Evolutionary conservation across 768 basidiomycete genomes (phyloP), one percentile per base, ranked within the genome.

Genomic region (Collybia mongolica): DNA sequence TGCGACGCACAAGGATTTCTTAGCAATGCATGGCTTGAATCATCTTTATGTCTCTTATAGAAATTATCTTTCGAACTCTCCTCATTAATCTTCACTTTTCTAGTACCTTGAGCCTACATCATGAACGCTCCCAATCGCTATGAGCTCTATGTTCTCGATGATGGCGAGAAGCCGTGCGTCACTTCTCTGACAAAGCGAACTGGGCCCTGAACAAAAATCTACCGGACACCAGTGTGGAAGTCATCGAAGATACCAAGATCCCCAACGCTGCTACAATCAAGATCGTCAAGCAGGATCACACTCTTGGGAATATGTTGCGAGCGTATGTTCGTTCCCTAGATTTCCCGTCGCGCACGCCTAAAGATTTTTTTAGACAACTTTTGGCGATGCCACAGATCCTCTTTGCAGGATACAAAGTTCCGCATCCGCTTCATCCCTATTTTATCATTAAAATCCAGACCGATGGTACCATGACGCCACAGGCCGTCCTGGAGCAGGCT

Each of bases 401-500:
- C 53, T 98, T 98, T 65, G 95, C 95, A 1, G 97, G 97, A 1
- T 98, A 98, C 84, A 93, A 95, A 73, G 93, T 94, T 35, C 96
- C 96, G 0, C 97, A 98, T 61, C 96, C 97, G 1, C 83, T 96
- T 18, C 92, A 97, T 55, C 93, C 95, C 6, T 81, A 94, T 66
- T 96, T 98, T 71, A 76, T 91, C 50, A 82, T 99, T 68, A 98
- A 97, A 68, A 83, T 98, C 48, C 97, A 98, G 71, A 98, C 95
- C 1, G 93, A 98, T 67, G 92, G 93, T 19, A 76, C 82, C 1
- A 70, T 85, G 40, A 90, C 94, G 15, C 93, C 96, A 1, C 81
- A 91, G 56, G 82, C 79, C 18, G 83, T 87, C 17, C 81, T 98
- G 20, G 90, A 95, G 61, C 78, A 86, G 50, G 93, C 94, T 0